These are phyloP conservation scores for Aspergillus amoenus DNA, from an alignment of 2,329 filamentous ascomycete species.

Conservation along the genomic window DNA sequence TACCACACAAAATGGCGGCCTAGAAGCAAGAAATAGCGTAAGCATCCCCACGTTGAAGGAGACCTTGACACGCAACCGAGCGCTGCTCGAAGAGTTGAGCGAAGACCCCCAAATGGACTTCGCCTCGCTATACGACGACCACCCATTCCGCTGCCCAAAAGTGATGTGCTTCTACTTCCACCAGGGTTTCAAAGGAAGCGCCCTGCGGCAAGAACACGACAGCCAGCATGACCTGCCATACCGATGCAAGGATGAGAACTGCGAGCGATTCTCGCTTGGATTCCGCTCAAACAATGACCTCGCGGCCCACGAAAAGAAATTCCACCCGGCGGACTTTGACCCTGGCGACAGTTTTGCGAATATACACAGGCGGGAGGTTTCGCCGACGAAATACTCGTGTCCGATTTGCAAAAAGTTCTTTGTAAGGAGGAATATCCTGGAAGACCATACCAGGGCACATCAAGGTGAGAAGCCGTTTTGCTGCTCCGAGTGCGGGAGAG, in stretches of 20 bases:
- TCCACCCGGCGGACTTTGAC: slow-evolving; percentile 3
- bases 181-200: background rate
- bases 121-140: background rate
- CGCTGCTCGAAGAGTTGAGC: background rate
- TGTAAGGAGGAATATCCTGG: slow-evolving; percentile 1
- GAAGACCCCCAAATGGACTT: background rate
- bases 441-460: slow-evolving; percentile 1
- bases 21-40: background rate
- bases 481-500: slow-evolving; percentile 1
- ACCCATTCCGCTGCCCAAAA: background rate
- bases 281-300: background rate
- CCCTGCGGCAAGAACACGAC: background rate
- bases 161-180: slow-evolving; percentile 4
- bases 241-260: background rate
- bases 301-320: background rate
- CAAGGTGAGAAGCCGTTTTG: slow-evolving; percentile 2
- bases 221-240: background rate
- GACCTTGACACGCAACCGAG: background rate
- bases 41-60: background rate
- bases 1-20: background rate
- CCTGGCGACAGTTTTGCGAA: background rate
- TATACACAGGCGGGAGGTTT: background rate
- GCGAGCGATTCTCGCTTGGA: background rate
- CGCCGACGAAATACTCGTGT: background rate
- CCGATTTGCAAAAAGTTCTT: background rate